Conservation (phyloP, 257 asterid genomes). For the Capsicum baccatum region DNA sequence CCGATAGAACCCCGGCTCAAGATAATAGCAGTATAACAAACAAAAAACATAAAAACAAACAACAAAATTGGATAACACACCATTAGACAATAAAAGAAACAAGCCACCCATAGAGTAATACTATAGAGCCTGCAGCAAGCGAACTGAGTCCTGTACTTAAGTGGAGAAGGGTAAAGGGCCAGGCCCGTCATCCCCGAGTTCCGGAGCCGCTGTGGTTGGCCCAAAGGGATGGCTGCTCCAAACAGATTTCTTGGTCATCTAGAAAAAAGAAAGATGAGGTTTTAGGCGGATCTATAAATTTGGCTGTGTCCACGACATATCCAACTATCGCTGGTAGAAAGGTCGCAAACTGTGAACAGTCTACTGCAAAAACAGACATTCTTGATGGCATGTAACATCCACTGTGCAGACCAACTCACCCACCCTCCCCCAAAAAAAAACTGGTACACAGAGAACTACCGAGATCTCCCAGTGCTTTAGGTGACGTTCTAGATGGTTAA, state of each 20-base stretch:
- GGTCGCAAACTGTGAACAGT: not conserved
- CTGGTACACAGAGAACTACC: not conserved
- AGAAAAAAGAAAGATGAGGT: constrained; percentile 10
- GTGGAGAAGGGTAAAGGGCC: not conserved
- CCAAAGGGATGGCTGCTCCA: constrained; percentile 1
- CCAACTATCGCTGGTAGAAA: not conserved
- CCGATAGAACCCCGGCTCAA: too few relatives aligned
- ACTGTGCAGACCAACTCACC: not conserved
- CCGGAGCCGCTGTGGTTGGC: not conserved
- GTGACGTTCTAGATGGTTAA: not conserved
- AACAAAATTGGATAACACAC: too few relatives aligned
- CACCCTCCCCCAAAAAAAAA: too few relatives aligned
- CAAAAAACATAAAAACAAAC: too few relatives aligned
- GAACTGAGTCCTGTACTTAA: not conserved
- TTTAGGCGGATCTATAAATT: not conserved
- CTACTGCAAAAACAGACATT: not conserved
- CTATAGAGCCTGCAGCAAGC: not conserved
- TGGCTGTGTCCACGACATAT: not conserved
- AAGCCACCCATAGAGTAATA: too few relatives aligned
- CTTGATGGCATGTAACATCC: constrained; percentile 9
- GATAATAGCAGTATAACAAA: too few relatives aligned
- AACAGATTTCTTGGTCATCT: not conserved
- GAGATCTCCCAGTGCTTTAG: constrained; percentile 3
- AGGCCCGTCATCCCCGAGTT: not conserved
- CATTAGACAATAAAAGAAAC: too few relatives aligned